A percentile compares a stretch with the other conserved stretches of the same genome.
These are phyloP conservation scores for Globisporangium viniferum DNA, from an alignment of 352 stramenopile genomes.

Conservation along the genomic window DNA sequence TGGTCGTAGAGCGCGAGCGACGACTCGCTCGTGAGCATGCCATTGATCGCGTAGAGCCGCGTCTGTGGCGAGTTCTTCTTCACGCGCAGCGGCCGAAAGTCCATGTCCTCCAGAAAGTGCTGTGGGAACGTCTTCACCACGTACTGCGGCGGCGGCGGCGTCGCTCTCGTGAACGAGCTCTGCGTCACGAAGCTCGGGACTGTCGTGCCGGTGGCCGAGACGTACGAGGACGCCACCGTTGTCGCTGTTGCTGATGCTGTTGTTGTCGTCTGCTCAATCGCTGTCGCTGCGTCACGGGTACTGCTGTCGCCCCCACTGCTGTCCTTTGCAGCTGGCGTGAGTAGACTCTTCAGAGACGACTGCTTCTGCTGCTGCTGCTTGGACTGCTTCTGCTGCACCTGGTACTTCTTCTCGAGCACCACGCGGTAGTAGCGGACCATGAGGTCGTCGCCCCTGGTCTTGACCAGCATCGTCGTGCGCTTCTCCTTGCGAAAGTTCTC, in stretches of 20 bases:
- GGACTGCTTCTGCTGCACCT: slow-evolving; percentile 22
- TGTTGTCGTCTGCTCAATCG: background rate
- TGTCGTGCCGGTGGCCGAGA: slow-evolving; percentile 11
- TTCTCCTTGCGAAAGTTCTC: slow-evolving; percentile 76
- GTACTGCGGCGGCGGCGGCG: slow-evolving; percentile 25
- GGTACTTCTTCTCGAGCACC: slow-evolving; percentile 77
- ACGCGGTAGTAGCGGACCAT: slow-evolving; percentile 73
- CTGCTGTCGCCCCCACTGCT: background rate
- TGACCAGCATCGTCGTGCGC: slow-evolving; percentile 83
- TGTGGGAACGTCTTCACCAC: slow-evolving; percentile 84
- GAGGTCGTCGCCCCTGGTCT: slow-evolving; percentile 42
- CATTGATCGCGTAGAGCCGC: slow-evolving; percentile 75
- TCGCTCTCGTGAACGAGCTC: background rate
- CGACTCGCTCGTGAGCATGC: slow-evolving; percentile 61
- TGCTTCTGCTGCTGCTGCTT: slow-evolving; percentile 17
- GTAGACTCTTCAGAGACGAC: slow-evolving; percentile 13
- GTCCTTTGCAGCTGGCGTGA: background rate
- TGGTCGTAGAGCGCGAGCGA: slow-evolving; percentile 72
- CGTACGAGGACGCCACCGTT: slow-evolving; percentile 14
- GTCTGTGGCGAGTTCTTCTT: slow-evolving; percentile 70
- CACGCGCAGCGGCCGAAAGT: slow-evolving; percentile 82
- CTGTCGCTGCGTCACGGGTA: background rate
- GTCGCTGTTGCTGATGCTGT: background rate
- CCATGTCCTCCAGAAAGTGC: slow-evolving; percentile 81
- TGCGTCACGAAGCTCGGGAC: slow-evolving; percentile 7